Evolutionary conservation across 257 asterid species (phyloP).

Genomic region (Echites panduratus): DNA sequence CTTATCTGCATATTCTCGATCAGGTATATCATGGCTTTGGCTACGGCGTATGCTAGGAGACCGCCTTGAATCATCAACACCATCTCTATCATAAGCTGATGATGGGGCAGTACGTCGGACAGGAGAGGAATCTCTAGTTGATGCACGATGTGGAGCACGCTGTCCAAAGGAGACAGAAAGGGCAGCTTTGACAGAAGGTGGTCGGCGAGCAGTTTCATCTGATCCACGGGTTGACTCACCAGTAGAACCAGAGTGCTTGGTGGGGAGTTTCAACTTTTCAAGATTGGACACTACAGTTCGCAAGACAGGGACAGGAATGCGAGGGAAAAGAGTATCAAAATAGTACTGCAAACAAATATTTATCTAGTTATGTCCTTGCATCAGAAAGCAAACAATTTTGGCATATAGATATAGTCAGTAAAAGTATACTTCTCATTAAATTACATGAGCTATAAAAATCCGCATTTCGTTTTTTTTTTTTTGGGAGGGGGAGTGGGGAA

Average conservation of each 20-base stretch:
- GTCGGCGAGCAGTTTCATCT: conserved; percentile 90
- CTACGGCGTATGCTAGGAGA: conserved; percentile 60
- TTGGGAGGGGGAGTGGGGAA: no score
- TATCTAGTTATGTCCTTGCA: conserved; percentile 11
- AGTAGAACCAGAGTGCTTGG: conserved; percentile 76
- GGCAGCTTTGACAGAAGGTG: conserved; percentile 97
- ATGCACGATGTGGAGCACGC: conserved; percentile 98
- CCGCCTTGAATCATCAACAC: conserved; percentile 37
- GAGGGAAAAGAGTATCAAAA: conserved; percentile 92
- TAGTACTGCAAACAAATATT: conserved; percentile 66
- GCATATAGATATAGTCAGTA: not conserved
- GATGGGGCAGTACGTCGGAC: conserved; percentile 72
- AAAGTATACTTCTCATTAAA: not conserved
- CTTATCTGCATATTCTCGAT: conserved; percentile 46
- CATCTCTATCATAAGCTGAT: conserved; percentile 41
- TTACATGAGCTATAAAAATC: not conserved
- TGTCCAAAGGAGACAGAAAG: conserved; percentile 99
- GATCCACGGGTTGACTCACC: conserved; percentile 92
- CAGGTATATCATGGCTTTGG: conserved; percentile 66
- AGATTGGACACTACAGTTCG: conserved; percentile 62
- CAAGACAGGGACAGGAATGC: conserved; percentile 86
- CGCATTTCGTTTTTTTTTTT: no score
- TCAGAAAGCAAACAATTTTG: not conserved
- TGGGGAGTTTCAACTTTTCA: conserved; percentile 79
- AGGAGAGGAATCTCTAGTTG: conserved; percentile 95